Evolutionary conservation across 179 eudicot species (phyloP).

Genomic region (Silene coronaria): DNA sequence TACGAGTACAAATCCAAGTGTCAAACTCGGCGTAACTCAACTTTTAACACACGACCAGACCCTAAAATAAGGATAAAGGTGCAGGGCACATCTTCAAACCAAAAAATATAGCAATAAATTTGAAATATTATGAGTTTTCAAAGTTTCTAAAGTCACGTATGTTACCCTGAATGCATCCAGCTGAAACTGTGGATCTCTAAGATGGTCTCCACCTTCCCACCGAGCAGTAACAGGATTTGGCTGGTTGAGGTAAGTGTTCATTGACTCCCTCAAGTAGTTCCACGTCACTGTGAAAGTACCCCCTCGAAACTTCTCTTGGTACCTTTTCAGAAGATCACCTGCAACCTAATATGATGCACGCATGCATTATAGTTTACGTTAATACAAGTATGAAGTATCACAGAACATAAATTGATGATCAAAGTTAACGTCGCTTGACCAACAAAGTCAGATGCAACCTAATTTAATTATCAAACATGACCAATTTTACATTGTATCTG

Average conservation of each 20-base stretch:
- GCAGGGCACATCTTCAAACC: neutral
- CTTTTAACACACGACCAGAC: neutral
- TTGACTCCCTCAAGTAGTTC: constrained; percentile 88
- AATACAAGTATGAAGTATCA: neutral
- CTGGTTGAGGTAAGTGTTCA: constrained; percentile 82
- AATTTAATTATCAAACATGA: too few species aligned
- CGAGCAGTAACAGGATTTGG: constrained; percentile 93
- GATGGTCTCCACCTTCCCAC: constrained; percentile 91
- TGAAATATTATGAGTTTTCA: neutral
- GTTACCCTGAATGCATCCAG: constrained; percentile 88
- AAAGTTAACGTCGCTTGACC: neutral
- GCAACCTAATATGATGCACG: constrained; percentile 58
- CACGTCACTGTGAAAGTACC: constrained; percentile 79
- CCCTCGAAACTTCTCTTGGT: constrained; percentile 79
- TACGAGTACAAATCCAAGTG: neutral
- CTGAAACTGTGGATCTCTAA: constrained; percentile 86
- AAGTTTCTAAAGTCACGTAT: neutral
- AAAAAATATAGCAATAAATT: neutral
- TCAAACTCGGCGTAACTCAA: neutral
- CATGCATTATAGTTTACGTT: neutral
- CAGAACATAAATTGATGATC: neutral
- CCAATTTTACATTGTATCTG: too few species aligned
- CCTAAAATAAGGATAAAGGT: too few species aligned
- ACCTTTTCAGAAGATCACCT: constrained; percentile 81
- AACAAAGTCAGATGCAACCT: neutral